Percentiles rank a stretch among this genome's conserved stretches.
phyloP scores from a whole-genome alignment of 768 basidiomycete genomes.

The Boletus subparvulus region DNA sequence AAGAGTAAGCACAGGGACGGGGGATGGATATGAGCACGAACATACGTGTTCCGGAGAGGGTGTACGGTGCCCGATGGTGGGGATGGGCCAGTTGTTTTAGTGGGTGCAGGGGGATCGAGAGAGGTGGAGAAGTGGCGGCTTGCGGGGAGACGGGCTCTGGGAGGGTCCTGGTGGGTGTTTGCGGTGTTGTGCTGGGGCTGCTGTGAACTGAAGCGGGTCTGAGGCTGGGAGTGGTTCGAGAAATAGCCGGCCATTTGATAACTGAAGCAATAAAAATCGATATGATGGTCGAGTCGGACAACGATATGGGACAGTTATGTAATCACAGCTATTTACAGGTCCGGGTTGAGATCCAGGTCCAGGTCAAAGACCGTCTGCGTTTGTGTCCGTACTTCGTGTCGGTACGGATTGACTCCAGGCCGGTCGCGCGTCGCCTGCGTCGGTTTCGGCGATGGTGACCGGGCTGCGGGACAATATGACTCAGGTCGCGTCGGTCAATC shows the following conservation, averaged over 20 bases:
- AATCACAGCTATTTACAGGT: constrained; percentile 45
- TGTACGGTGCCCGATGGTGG: constrained; percentile 48
- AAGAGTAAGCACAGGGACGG: constrained; percentile 13
- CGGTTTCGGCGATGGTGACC: constrained; percentile 57
- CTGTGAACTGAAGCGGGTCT: constrained; percentile 66
- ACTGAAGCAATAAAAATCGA: constrained; percentile 26
- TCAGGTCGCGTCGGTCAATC: constrained; percentile 6
- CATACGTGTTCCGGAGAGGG: constrained; percentile 87
- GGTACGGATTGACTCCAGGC: constrained; percentile 64
- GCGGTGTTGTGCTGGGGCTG: constrained; percentile 23
- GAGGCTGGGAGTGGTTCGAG: constrained; percentile 72
- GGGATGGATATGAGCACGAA: constrained; percentile 36
- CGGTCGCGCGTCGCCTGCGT: constrained; percentile 46
- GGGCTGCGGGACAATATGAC: constrained; percentile 42
- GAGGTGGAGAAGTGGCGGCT: constrained; percentile 79
- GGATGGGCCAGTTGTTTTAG: constrained; percentile 36
- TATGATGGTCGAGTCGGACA: constrained; percentile 13
- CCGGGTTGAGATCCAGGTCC: constrained; percentile 83
- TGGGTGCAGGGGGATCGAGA: constrained; percentile 37
- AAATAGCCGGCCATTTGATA: constrained; percentile 69
- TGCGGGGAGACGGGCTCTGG: constrained; percentile 50
- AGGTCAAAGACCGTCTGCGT: constrained; percentile 70
- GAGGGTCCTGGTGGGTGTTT: constrained; percentile 15
- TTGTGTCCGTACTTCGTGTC: constrained; percentile 64
- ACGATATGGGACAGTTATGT: constrained; percentile 15